Evolutionary conservation across 2,329 filamentous ascomycete species (phyloP).

Genomic region (Curvularia hawaiiensis): DNA sequence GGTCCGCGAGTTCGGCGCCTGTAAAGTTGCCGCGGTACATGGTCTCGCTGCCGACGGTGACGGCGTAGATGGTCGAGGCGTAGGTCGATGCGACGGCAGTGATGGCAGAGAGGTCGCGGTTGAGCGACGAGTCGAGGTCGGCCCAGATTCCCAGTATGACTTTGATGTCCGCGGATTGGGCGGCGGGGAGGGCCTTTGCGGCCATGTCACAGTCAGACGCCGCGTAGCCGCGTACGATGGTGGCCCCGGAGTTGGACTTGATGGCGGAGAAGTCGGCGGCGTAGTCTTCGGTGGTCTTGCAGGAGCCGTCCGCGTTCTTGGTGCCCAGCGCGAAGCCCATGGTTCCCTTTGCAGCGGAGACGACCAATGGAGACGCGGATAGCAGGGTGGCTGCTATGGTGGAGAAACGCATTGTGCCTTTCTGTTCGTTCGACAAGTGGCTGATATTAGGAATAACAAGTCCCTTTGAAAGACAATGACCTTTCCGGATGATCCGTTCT

Average conservation of each 20-base stretch:
- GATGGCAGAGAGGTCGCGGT: constrained; percentile 65
- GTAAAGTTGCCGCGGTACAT: constrained; percentile 73
- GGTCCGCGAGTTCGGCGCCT: constrained; percentile 62
- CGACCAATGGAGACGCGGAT: constrained; percentile 52
- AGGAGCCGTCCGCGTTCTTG: constrained; percentile 62
- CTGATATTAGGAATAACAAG: neutral
- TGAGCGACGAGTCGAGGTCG: constrained; percentile 66
- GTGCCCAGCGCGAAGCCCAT: constrained; percentile 71
- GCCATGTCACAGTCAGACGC: constrained; percentile 70
- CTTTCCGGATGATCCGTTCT: neutral
- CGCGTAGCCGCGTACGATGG: constrained; percentile 69
- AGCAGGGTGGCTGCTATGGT: constrained; percentile 37
- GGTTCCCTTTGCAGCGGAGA: constrained; percentile 57
- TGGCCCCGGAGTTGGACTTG: constrained; percentile 55
- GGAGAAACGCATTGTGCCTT: constrained; percentile 42
- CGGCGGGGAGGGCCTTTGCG: constrained; percentile 67
- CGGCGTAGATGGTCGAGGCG: constrained; percentile 66
- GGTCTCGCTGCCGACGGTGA: constrained; percentile 73
- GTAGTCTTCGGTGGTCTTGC: constrained; percentile 68
- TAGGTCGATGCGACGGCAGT: constrained; percentile 55
- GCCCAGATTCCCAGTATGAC: constrained; percentile 75
- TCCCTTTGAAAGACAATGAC: neutral
- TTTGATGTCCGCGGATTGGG: constrained; percentile 67
- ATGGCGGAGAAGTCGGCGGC: constrained; percentile 68
- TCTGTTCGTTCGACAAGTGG: neutral